A percentile compares a stretch with the other conserved stretches of the same genome.
phyloP scores from a whole-genome alignment of 257 asterid genomes.

The Echites panduratus region DNA sequence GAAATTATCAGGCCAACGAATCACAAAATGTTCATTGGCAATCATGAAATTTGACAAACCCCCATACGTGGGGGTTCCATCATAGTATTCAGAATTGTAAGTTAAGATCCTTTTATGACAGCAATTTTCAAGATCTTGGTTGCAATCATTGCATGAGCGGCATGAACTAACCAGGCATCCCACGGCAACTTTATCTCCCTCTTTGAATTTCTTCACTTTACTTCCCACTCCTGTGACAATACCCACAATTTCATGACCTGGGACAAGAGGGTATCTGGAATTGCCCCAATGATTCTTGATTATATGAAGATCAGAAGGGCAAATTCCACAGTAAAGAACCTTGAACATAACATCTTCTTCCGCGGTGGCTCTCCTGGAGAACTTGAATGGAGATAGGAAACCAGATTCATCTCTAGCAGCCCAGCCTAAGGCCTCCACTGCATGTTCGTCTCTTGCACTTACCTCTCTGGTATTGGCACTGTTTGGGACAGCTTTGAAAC shows the following conservation, averaged over 20 bases:
- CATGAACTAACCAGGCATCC: conserved; percentile 47
- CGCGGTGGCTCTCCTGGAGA: conserved; percentile 19
- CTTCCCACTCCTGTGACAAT: conserved; percentile 40
- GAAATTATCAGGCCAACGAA: conserved; percentile 46
- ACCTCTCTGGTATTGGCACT: neutral
- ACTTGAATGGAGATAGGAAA: conserved; percentile 21
- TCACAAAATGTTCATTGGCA: conserved; percentile 36
- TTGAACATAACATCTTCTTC: conserved; percentile 16
- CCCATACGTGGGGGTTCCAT: conserved; percentile 33
- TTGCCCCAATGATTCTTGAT: conserved; percentile 17
- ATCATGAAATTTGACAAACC: conserved; percentile 46
- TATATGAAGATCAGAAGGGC: conserved; percentile 20
- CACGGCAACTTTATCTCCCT: conserved; percentile 42
- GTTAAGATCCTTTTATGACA: conserved; percentile 32
- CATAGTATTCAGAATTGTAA: conserved; percentile 28
- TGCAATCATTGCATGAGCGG: conserved; percentile 31
- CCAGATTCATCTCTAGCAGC: conserved; percentile 20
- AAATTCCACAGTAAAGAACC: conserved; percentile 21
- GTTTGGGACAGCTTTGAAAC: neutral
- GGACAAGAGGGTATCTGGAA: neutral
- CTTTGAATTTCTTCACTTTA: conserved; percentile 33
- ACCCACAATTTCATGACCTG: conserved; percentile 26
- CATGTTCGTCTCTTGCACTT: conserved; percentile 11
- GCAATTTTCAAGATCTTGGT: conserved; percentile 38
- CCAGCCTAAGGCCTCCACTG: conserved; percentile 21